phyloP scores from a whole-genome alignment of 2,329 filamentous ascomycete genomes.

The Aspergillus sojae region DNA sequence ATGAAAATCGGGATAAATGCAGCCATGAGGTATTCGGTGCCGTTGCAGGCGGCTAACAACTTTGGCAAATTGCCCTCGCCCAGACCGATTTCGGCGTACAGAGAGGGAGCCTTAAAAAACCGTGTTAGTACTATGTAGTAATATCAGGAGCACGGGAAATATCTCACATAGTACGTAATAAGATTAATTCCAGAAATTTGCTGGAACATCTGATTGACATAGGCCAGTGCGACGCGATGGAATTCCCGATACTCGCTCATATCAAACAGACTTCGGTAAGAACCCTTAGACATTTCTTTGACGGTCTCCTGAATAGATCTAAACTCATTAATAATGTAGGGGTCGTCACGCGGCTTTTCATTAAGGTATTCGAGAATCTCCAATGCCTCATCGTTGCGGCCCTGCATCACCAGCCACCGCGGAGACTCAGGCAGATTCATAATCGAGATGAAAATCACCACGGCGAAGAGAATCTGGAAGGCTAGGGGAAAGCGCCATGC shows the following conservation, averaged over 20 bases:
- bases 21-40: conserved; percentile 57
- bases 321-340: conserved; percentile 52
- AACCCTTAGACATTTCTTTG: conserved; percentile 51
- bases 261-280: conserved; percentile 61
- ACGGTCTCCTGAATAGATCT: conserved; percentile 57
- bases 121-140: conserved; percentile 1
- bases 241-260: conserved; percentile 60
- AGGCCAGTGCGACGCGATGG: conserved; percentile 58
- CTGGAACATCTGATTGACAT: conserved; percentile 61
- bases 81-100: conserved; percentile 26
- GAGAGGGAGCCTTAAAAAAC: conserved; percentile 17
- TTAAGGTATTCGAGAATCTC: conserved; percentile 50
- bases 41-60: conserved; percentile 56
- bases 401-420: conserved; percentile 61
- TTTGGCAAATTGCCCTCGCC: conserved; percentile 33
- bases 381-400: conserved; percentile 55
- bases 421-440: conserved; percentile 60
- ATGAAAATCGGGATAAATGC: conserved; percentile 54
- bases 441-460: conserved; percentile 53
- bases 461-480: conserved; percentile 60
- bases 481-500: conserved; percentile 60
- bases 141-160: conserved; percentile 37
- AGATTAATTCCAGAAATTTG: conserved; percentile 50
- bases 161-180: conserved; percentile 47
- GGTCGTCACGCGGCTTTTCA: conserved; percentile 47